A percentile compares a stretch with the other conserved stretches of the same genome.
These are phyloP conservation scores for Dictyostelium firmibasis DNA, from an alignment of 78 protist species.

Conservation along the genomic window DNA sequence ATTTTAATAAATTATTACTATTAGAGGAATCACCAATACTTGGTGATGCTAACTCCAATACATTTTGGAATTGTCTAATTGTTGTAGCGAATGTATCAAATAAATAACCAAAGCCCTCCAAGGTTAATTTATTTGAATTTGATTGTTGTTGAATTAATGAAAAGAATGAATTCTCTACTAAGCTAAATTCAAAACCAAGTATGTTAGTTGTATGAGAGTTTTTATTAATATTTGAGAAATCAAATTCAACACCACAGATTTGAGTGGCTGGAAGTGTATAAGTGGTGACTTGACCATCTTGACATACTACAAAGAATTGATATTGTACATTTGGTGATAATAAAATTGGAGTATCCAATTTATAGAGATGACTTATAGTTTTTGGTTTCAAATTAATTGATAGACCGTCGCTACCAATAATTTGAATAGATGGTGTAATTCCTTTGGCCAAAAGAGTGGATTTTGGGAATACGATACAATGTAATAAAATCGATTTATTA, in stretches of 20 bases:
- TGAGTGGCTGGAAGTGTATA: neutral
- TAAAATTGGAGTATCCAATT: neutral
- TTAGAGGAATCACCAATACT: neutral
- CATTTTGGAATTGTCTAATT: neutral
- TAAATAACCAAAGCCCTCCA: conserved; percentile 1
- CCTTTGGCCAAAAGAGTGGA: neutral
- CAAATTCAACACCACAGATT: conserved; percentile 16
- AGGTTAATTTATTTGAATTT: neutral
- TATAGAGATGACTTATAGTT: neutral
- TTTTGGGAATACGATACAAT: neutral
- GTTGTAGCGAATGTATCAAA: neutral
- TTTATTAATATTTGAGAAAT: conserved; percentile 7
- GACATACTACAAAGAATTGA: neutral
- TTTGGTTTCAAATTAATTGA: neutral
- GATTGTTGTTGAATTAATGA: neutral
- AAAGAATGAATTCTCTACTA: neutral
- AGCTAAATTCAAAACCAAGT: conserved; percentile 15
- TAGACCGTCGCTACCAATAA: neutral
- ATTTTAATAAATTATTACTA: neutral
- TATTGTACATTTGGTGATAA: neutral
- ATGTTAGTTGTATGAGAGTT: neutral
- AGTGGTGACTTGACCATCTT: neutral
- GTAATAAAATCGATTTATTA: neutral
- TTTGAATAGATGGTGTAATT: neutral
- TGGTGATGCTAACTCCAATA: neutral